These are phyloP conservation scores for Salinomyces thailandicus DNA, from an alignment of 2,329 filamentous ascomycete genomes.

Conservation along the genomic window DNA sequence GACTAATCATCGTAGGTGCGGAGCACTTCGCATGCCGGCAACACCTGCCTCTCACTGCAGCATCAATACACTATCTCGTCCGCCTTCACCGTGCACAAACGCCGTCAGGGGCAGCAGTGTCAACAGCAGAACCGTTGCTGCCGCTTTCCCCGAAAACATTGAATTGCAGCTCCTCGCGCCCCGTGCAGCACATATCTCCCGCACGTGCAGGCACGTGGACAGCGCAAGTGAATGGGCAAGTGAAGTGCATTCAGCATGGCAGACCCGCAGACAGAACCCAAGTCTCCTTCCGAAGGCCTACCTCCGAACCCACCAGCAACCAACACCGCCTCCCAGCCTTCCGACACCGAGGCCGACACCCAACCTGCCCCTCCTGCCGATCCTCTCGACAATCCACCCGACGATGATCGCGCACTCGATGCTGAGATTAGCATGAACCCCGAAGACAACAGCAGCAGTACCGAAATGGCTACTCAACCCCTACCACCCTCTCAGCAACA, in stretches of 20 bases:
- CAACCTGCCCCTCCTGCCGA: background rate
- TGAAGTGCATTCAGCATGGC: conserved; percentile 2
- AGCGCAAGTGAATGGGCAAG: conserved; percentile 2
- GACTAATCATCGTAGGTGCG: background rate
- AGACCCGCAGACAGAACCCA: background rate
- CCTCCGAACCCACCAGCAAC: background rate
- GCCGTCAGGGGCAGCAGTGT: background rate
- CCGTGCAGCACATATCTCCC: background rate
- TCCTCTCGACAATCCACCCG: conserved; percentile 1
- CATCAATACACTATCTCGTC: too few relatives aligned
- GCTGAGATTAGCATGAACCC: conserved; percentile 1
- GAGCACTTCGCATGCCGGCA: background rate
- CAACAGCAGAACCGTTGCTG: background rate
- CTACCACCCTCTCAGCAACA: background rate
- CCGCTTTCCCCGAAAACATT: background rate
- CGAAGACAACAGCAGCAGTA: background rate
- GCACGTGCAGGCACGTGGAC: background rate
- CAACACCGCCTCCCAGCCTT: background rate
- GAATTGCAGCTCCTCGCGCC: background rate
- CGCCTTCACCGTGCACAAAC: background rate
- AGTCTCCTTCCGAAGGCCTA: background rate
- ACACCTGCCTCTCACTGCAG: background rate
- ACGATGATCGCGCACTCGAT: conserved; percentile 4
- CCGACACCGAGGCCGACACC: background rate
- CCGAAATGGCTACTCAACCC: background rate